phyloP scores from a whole-genome alignment of 164 flowering plant species.

The Vitis labrusca region DNA sequence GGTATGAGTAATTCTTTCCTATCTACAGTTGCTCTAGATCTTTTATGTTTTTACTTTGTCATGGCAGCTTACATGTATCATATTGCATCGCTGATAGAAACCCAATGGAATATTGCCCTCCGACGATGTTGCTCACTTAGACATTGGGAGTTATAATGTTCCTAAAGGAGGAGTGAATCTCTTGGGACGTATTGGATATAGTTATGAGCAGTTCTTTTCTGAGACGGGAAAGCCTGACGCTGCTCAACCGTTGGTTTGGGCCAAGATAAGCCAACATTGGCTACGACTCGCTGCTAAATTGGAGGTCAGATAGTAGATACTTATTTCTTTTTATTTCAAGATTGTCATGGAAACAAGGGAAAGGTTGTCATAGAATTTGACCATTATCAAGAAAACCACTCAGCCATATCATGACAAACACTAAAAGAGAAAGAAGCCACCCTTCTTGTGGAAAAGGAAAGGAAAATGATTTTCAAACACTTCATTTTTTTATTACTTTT shows the following conservation, averaged over 20 bases:
- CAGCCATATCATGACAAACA: no score
- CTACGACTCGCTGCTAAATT: slow-evolving; percentile 25
- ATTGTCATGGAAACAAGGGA: no score
- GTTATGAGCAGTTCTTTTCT: slow-evolving; percentile 22
- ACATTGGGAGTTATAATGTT: slow-evolving; percentile 26
- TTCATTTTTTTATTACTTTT: no score
- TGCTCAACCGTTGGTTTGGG: slow-evolving; percentile 19
- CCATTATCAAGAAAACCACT: no score
- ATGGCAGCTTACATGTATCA: no score
- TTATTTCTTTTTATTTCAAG: neutral
- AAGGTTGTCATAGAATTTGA: no score
- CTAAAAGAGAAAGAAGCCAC: no score
- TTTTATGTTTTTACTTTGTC: no score
- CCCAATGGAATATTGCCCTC: slow-evolving; percentile 10
- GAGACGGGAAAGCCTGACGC: slow-evolving; percentile 20
- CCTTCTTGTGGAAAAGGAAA: no score
- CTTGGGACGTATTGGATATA: slow-evolving; percentile 28
- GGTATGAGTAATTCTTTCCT: slow-evolving; percentile 8
- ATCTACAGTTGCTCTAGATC: neutral
- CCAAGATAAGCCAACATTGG: slow-evolving; percentile 23
- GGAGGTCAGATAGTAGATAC: slow-evolving; percentile 20
- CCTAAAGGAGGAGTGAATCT: slow-evolving; percentile 25
- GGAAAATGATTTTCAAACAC: no score
- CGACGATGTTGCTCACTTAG: slow-evolving; percentile 18
- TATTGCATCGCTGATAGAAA: slow-evolving; percentile 15